Base-by-base conservation (phyloP, 2,329 filamentous ascomycete genomes). In the Fusarium papillatum region DNA sequence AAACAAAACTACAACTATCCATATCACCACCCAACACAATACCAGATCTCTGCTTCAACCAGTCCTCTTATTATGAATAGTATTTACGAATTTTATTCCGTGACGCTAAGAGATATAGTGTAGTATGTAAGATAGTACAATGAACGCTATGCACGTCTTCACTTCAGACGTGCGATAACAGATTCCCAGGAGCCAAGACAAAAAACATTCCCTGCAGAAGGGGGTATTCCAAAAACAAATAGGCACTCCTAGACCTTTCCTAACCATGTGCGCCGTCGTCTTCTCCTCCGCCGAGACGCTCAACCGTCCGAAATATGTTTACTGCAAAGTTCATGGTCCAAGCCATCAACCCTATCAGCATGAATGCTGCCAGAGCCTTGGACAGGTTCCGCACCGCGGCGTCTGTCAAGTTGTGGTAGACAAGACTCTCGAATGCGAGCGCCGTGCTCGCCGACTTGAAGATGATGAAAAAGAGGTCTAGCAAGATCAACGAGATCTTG, bases 401-500 rank as follows among this genome's bases (percentile, higher is more conserved):
- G 55, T 82, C 78, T 29, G 80, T 79, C 13, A 83, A 75, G 64
- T 85, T 84, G 80, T 89, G 84, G 81, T 90, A 88, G 82, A 95
- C 93, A 66, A 98, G 87, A 11, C 95, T 94, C 81, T 95, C 94
- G 82, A 98, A 98, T 2, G 96, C 96, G 75, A 99, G 87, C 48
- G 95, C 94, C 31, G 98, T 90, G 85, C 98, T 98, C 64, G 96
- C 95, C 6, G 96, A 95, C 83, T 98, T 96, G 86, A 99, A 98
- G 50, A 98, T 96, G 80, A 99, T 98, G 83, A 99, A 99, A 80
- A 98, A 93, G 5, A 99, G 89, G 84, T 99, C 97, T 69, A 98
- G 90, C 66, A 99, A 91, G 71, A 98, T 94, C 62, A 99, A 91
- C 17, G 94, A 92, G 76, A 98, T 94, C 83, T 99, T 99, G 61